Conservation (phyloP, 345 rosid species). For the Stellera chamaejasme region DNA sequence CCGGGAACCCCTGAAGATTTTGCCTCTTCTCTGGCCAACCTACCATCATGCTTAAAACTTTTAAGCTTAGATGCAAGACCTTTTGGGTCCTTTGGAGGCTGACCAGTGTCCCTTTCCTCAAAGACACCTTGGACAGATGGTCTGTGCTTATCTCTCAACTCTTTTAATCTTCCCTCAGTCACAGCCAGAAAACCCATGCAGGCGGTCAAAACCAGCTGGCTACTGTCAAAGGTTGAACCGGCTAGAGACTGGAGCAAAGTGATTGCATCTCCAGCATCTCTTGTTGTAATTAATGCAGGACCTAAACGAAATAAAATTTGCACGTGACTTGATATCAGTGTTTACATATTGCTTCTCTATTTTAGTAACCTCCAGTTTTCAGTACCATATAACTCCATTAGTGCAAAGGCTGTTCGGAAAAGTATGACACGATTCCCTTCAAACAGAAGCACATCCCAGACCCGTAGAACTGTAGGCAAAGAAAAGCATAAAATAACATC, state of each 20-base stretch:
- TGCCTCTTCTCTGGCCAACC: constrained; percentile 27
- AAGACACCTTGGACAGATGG: constrained; percentile 44
- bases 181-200: constrained; percentile 70
- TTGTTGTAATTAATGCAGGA: constrained; percentile 66
- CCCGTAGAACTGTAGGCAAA: constrained; percentile 57
- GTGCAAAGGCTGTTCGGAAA: constrained; percentile 77
- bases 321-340: constrained; percentile 5
- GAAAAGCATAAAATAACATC: neutral
- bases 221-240: constrained; percentile 88
- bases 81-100: constrained; percentile 61
- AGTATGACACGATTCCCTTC: constrained; percentile 91
- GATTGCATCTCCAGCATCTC: constrained; percentile 89
- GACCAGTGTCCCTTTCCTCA: constrained; percentile 57
- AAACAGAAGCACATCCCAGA: constrained; percentile 87
- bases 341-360: constrained; percentile 4
- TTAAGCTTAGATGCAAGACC: constrained; percentile 72
- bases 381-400: constrained; percentile 78
- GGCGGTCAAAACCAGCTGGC: constrained; percentile 81
- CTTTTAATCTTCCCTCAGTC: constrained; percentile 58
- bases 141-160: constrained; percentile 65
- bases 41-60: constrained; percentile 66
- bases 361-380: neutral
- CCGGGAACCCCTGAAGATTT: constrained; percentile 22
- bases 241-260: constrained; percentile 71
- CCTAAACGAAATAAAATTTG: constrained; percentile 31